These are phyloP conservation scores for Stereocaulon alpinum DNA, from an alignment of 495 filamentous ascomycete species.

Conservation along the genomic window DNA sequence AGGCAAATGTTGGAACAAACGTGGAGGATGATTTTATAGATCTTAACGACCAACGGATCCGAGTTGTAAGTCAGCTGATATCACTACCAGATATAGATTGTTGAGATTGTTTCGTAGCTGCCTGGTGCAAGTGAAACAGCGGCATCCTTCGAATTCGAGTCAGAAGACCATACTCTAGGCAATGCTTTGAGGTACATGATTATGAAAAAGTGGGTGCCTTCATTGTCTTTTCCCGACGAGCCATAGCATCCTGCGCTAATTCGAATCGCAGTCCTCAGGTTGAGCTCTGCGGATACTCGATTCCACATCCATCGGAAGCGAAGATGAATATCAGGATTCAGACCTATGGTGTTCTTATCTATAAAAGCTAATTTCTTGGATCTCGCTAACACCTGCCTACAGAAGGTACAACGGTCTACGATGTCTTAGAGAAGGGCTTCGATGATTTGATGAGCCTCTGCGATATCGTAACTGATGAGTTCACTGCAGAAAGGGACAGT, in stretches of 20 bases:
- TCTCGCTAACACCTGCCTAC: constrained; percentile 10
- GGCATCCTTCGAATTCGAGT: constrained; percentile 77
- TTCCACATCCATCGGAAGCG: constrained; percentile 88
- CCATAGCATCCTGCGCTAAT: neutral
- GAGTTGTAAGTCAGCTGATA: constrained; percentile 23
- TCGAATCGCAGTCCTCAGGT: constrained; percentile 55
- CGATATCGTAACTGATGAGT: constrained; percentile 82
- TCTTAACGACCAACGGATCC: constrained; percentile 23
- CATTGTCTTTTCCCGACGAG: neutral
- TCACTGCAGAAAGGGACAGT: constrained; percentile 52
- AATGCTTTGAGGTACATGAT: constrained; percentile 91
- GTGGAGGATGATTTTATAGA: constrained; percentile 4
- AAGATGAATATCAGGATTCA: constrained; percentile 98
- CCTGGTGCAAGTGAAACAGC: constrained; percentile 61
- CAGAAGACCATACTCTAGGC: constrained; percentile 89
- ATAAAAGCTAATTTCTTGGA: neutral
- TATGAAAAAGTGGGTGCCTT: constrained; percentile 79
- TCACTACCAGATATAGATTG: neutral
- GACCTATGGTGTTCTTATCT: constrained; percentile 62
- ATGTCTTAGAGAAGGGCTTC: constrained; percentile 83
- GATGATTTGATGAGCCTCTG: constrained; percentile 81
- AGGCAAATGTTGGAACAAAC: neutral
- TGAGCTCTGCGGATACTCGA: constrained; percentile 96
- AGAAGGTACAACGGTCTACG: constrained; percentile 72
- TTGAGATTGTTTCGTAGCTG: constrained; percentile 35